Evolutionary conservation across 1,284 basidiomycete species (phyloP), one percentile per base, ranked within the genome.

Genomic region (Malassezia pachydermatis): DNA sequence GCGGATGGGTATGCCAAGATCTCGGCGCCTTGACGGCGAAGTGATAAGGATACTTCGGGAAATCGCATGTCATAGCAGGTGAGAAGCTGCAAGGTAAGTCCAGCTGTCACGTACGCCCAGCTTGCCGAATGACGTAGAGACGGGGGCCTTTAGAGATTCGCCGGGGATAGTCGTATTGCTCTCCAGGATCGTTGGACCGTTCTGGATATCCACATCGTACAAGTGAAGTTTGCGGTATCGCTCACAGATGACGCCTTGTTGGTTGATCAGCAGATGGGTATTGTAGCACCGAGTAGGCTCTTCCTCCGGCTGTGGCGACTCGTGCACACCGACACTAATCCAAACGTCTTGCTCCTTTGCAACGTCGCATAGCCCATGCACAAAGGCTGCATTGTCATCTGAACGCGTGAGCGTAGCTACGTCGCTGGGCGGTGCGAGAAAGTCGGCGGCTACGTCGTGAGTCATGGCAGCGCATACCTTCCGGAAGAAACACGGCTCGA

Each of bases 11-110:
- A 76, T 0, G 75, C 72, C 13, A 78, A 53, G n/a, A 77, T 53
- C 5, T 77, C 63, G 0, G 76, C 76, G 0, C 76, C 76, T 25
- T 67, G 59, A 11, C 73, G 48, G 0, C 75, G 67, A 7, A 78
- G 59, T 2, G 73, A 62, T 5, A 75, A 60, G 1, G 74, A 72
- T 0, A 73, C 67, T 55, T 78, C 76, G 1, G 77, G 76, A 48
- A 77, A 77, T 1, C 77, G 68, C 17, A 78, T 59, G 55, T 78
- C 77, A 63, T 77, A 78, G 67, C 77, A 78, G 5, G 77, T 78
- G 50, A 76, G 64, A n/a, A 77, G 56, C 8, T 75, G 73, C 29
- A 75, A 58, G 23, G 32, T 4, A 47, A 30, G 10, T 2, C 19
- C 30, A 27, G 19, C n/a, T 14, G 32, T 14, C 20, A 53, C 50